Evolutionary conservation across 352 stramenopile genomes (phyloP), one percentile per base, ranked within the genome.

Genomic region (Phytophthora sp.): DNA sequence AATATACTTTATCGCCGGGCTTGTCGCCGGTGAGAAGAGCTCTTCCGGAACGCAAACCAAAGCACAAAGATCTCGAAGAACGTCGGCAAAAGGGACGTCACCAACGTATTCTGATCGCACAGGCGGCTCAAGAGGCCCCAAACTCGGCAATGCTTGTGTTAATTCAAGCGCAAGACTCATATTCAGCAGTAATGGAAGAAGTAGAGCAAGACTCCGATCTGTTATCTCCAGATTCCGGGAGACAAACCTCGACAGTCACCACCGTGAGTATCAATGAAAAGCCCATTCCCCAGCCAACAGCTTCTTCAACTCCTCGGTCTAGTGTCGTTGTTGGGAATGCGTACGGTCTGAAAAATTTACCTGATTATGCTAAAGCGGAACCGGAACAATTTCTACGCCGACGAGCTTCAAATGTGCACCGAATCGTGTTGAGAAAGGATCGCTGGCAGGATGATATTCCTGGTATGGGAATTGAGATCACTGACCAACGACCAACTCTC

Each of bases 361-460:
- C 16, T 18, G 47, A 42, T 12, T 56, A 11, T 5, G 62, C 41
- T 13, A 53, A 13, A 23, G 29, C 29, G 0, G 83, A 91, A 41
- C 67, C 69, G 0, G 83, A 91, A 45, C 77, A 87, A 50, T 91
- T 91, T 53, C 52, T 91, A 24, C 75, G 83, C 5, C 74, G 67
- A 16, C 63, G 74, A 20, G 80, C 68, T 0, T 41, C 71, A 4
- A 26, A 66, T 7, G 57, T 52, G 0, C 62, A 79, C 20, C 74
- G 69, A 7, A 83, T 69, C 13, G 79, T 90, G 0, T 63, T 91
- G 26, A 85, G 76, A 21, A 42, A 44, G 7, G 71, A 82, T 9
- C 41, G 62, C 16, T 68, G 69, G 24, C 82, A 80, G 13, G 64
- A 80, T n/a, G 71, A 75, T 4, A 73, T 80, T 39, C 64, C 69